Evolutionary conservation across 1,139 yeast species (phyloP).

Genomic region (Suhomyces bribrorum): DNA sequence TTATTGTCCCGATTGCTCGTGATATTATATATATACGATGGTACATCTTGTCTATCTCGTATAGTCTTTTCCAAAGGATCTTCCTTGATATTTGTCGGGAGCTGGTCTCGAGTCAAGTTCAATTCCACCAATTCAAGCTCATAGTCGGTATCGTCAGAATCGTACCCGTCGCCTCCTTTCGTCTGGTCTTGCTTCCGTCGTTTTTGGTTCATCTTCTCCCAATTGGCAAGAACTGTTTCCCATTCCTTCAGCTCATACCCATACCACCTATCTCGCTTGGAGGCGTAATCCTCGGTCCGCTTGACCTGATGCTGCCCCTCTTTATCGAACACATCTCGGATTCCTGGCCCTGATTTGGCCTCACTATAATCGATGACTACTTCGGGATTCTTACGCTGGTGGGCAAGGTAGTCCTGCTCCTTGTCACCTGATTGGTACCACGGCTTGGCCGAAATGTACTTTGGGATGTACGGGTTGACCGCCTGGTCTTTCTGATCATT

Average conservation of each 20-base stretch:
- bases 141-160: conserved; percentile 50
- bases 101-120: conserved; percentile 34
- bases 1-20: conserved; percentile 27
- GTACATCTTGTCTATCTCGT: conserved; percentile 55
- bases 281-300: conserved; percentile 56
- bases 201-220: conserved; percentile 40
- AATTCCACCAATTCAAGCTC: conserved; percentile 52
- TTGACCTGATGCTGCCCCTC: conserved; percentile 24
- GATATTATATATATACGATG: conserved; percentile 48
- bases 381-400: conserved; percentile 46
- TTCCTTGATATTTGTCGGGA: conserved; percentile 32
- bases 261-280: conserved; percentile 77
- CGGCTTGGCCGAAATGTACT: conserved; percentile 18
- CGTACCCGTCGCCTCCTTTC: conserved; percentile 21
- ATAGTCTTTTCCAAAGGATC: conserved; percentile 40
- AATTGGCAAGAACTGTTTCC: conserved; percentile 46
- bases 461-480: conserved; percentile 20
- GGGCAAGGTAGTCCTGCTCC: conserved; percentile 47
- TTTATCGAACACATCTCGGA: conserved; percentile 29
- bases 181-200: conserved; percentile 16
- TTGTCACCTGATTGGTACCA: conserved; percentile 18
- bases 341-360: conserved; percentile 37
- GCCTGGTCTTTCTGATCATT: no score
- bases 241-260: conserved; percentile 69
- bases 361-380: conserved; percentile 31